Conservation (phyloP, 1,139 yeast genomes). For the Saccharomyces hybrid region DNA sequence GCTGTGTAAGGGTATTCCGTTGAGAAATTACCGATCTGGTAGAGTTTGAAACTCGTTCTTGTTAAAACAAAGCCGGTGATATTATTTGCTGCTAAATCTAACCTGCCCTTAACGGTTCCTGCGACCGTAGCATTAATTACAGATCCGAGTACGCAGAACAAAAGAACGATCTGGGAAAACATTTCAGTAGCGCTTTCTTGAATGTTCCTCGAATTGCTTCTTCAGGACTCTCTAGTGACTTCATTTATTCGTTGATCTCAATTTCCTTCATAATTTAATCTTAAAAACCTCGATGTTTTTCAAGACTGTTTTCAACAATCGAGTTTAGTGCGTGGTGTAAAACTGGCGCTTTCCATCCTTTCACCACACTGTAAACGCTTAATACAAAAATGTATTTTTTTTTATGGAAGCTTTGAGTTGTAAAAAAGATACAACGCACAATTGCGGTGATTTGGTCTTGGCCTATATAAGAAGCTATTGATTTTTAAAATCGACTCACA, state of each 20-base stretch:
- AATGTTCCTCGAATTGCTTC: not conserved
- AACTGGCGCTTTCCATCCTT: not conserved
- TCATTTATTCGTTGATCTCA: not conserved
- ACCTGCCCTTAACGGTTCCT: conserved; percentile 16
- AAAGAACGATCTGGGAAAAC: not conserved
- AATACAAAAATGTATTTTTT: not conserved
- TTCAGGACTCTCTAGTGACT: not conserved
- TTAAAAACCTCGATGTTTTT: not conserved
- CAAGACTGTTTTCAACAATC: not conserved
- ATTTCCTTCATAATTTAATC: not conserved
- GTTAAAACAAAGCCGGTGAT: conserved; percentile 18
- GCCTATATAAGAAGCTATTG: not conserved
- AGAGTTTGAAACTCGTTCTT: conserved; percentile 21
- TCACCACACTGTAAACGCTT: not conserved
- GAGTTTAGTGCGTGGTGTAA: not conserved
- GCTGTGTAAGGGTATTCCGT: conserved; percentile 12
- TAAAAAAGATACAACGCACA: not conserved
- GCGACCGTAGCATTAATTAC: conserved; percentile 2
- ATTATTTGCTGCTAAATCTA: conserved; percentile 18
- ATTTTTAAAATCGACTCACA: too few species aligned
- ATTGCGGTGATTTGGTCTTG: not conserved
- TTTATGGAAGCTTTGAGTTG: not conserved
- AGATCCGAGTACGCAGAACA: not conserved
- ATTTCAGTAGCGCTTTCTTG: not conserved
- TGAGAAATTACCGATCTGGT: conserved; percentile 24